Conservation (phyloP, 371 early-diverging fungal genomes). For the Apophysomyces variabilis region DNA sequence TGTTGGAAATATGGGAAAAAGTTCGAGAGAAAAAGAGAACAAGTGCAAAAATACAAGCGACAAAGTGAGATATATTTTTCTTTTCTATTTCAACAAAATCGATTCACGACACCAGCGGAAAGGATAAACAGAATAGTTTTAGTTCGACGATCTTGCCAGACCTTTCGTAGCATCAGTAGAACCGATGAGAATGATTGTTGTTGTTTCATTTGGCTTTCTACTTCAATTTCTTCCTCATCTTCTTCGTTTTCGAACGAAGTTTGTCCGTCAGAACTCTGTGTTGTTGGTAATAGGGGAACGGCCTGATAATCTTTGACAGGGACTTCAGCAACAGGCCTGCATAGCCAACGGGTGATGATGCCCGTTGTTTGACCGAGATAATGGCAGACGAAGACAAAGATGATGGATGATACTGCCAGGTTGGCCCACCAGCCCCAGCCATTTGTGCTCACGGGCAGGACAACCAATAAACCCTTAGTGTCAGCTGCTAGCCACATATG, state of each 20-base stretch:
- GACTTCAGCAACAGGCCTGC: conserved; percentile 9
- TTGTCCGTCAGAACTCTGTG: conserved; percentile 11
- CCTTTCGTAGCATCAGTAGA: neutral
- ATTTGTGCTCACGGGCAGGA: conserved; percentile 20
- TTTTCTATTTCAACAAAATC: conserved; percentile 24
- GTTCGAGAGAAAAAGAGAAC: neutral
- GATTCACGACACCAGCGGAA: conserved; percentile 25
- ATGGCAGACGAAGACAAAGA: conserved; percentile 64
- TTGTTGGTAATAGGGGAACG: conserved; percentile 34
- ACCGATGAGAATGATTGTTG: conserved; percentile 6
- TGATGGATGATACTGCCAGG: conserved; percentile 46
- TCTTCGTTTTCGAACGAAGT: conserved; percentile 4
- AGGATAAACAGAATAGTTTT: conserved; percentile 22
- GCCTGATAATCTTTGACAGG: conserved; percentile 24
- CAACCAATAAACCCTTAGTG: conserved; percentile 67
- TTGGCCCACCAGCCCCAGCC: conserved; percentile 66
- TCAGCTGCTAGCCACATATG: conserved; percentile 81
- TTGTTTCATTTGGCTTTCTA: conserved; percentile 12
- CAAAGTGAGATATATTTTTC: no score
- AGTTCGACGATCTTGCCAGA: conserved; percentile 25
- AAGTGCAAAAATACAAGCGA: no score
- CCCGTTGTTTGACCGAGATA: conserved; percentile 57
- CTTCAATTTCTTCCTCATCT: conserved; percentile 11
- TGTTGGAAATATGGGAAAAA: neutral
- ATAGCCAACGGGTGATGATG: conserved; percentile 47